Evolutionary conservation across 495 filamentous ascomycete species (phyloP).

Genomic region (Daldinia caldariorum): DNA sequence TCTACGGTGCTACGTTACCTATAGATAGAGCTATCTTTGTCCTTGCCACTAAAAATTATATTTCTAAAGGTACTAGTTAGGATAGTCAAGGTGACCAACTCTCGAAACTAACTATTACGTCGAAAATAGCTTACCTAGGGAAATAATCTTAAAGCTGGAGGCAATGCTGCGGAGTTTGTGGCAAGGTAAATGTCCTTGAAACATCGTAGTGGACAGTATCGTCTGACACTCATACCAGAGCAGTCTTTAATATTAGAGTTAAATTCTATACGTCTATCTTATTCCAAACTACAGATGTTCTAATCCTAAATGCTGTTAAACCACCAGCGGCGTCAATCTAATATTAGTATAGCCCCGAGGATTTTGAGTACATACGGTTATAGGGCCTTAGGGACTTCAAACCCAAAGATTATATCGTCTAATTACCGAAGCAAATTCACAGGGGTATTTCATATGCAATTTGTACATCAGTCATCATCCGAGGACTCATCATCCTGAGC

Average conservation of each 20-base stretch:
- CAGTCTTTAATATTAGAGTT: background rate
- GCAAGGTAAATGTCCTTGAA: too few relatives aligned
- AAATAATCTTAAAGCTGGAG: too few relatives aligned
- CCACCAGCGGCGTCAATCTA: background rate
- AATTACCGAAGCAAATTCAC: background rate
- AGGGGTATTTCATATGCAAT: constrained; percentile 3
- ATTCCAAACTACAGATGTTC: background rate
- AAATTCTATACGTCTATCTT: background rate
- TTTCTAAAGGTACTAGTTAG: too few relatives aligned
- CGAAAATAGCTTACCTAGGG: too few relatives aligned
- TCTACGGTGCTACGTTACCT: too few relatives aligned
- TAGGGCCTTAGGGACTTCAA: background rate
- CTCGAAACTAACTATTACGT: too few relatives aligned
- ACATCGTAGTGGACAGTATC: too few relatives aligned
- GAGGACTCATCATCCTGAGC: constrained; percentile 54
- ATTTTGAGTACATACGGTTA: background rate
- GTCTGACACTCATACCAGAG: background rate
- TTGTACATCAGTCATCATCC: constrained; percentile 42
- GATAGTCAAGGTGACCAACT: too few relatives aligned
- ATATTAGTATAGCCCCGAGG: background rate
- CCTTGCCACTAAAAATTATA: too few relatives aligned
- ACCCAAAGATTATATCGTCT: background rate
- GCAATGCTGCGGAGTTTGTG: too few relatives aligned
- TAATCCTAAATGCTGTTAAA: background rate
- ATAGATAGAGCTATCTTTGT: too few relatives aligned